Conservation (phyloP, 2,329 filamentous ascomycete species). For the Neobulgaria alba region DNA sequence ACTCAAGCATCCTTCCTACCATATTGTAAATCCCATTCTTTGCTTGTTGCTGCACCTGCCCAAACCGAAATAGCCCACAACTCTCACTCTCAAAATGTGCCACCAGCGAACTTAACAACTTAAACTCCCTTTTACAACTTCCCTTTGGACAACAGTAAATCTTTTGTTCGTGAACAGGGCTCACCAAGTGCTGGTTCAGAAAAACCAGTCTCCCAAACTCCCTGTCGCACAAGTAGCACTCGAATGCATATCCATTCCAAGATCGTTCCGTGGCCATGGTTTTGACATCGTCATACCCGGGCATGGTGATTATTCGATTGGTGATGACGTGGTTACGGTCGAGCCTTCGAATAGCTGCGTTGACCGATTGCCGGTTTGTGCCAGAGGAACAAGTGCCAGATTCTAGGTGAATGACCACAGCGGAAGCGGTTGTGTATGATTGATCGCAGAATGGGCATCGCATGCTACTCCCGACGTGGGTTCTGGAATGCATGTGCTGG, state of each 20-base stretch:
- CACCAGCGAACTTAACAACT: slow-evolving; percentile 17
- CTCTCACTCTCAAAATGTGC: slow-evolving; percentile 24
- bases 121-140: slow-evolving; percentile 14
- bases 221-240: slow-evolving; percentile 46
- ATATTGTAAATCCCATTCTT: slow-evolving; percentile 15
- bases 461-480: slow-evolving; percentile 38
- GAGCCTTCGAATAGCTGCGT: slow-evolving; percentile 34
- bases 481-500: slow-evolving; percentile 46
- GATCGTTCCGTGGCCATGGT: slow-evolving; percentile 31
- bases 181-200: slow-evolving; percentile 47
- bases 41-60: slow-evolving; percentile 12
- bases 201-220: slow-evolving; percentile 30
- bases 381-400: slow-evolving; percentile 37
- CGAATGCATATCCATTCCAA: slow-evolving; percentile 39
- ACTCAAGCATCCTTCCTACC: slow-evolving; percentile 31
- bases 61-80: slow-evolving; percentile 23
- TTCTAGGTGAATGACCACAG: slow-evolving; percentile 50
- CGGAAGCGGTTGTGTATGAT: slow-evolving; percentile 41
- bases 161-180: slow-evolving; percentile 40
- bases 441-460: slow-evolving; percentile 47
- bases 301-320: slow-evolving; percentile 41
- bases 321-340: slow-evolving; percentile 43
- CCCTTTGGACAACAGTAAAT: slow-evolving; percentile 23
- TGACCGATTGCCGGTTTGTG: slow-evolving; percentile 41
- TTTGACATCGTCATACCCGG: slow-evolving; percentile 28